Base-by-base conservation (phyloP, 106 monocot species). In the Dendrobium catenatum region DNA sequence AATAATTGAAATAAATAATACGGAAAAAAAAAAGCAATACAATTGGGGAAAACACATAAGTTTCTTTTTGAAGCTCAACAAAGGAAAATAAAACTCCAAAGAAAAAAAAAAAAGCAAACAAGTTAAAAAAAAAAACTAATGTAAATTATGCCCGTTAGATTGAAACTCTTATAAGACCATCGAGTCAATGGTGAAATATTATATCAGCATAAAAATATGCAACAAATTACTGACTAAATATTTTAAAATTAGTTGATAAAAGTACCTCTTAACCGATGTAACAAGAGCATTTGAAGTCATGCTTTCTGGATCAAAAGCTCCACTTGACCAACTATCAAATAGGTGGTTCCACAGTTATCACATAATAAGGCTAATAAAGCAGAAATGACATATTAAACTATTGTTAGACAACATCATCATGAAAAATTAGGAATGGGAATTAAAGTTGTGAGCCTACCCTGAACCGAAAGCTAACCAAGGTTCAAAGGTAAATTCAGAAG, bases 281-380 rank as follows among this genome's bases (percentile, higher is more conserved):
- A 92, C 83, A 46, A 78, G 33, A 75, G 91, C 97, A 87, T 80
- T 55, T 55, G 85, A 85, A 31, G 77, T 80, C 24, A 82, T 84
- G 79, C 88, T 86, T 86, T 91, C 91, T 80, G 97, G 94, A 93
- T 94, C 83, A 77, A 94, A 81, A 72, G 87, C 94, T 82, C 96
- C 94, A 86, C 96, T 94, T 78, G 94, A 92, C 94, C 96, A 96
- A 82, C 96, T 96, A 85, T 79, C 41, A 51, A 51, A 51, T 51
- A 51, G 64, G 9, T 22, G 22, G n/a, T 26, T 22, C 20, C 26
- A 66, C 0, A 66, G 9, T 22, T 22, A 24, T 7, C 4, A 66
- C 4, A 26, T 24, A 22, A 9, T 22, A 22, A 11, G 9, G 1
- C 0, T 22, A 22, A 24, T 22, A 66, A 66, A 11, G 8, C 5